Percentiles rank a stretch among this genome's conserved stretches.
phyloP scores from a whole-genome alignment of 768 basidiomycete species.

The Rhodosporidiobolus odoratus region DNA sequence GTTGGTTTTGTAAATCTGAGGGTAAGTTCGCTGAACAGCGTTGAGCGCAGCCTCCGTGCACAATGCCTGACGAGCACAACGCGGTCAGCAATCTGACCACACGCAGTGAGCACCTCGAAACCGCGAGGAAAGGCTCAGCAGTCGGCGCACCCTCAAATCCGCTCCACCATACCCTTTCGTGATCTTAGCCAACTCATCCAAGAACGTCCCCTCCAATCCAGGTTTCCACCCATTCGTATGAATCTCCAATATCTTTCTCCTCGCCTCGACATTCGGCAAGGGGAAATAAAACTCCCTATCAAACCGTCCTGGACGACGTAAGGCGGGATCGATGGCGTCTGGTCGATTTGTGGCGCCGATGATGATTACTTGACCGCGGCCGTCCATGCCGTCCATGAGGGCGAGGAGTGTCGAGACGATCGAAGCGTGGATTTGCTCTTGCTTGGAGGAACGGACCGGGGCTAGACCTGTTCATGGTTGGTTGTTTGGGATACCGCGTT shows the following conservation, averaged over 20 bases:
- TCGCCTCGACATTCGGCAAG: slow-evolving; percentile 71
- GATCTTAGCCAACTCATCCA: slow-evolving; percentile 69
- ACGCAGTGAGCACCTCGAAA: neutral
- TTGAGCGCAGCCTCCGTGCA: slow-evolving; percentile 96
- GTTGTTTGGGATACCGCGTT: neutral
- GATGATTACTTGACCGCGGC: slow-evolving; percentile 90
- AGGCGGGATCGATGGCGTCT: slow-evolving; percentile 93
- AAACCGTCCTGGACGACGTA: slow-evolving; percentile 88
- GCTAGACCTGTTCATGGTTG: slow-evolving; percentile 68
- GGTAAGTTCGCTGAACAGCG: slow-evolving; percentile 90
- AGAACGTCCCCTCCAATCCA: slow-evolving; percentile 58
- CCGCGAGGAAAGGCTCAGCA: neutral
- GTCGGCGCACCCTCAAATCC: slow-evolving; percentile 73
- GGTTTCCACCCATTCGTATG: slow-evolving; percentile 87
- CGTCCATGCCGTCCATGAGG: slow-evolving; percentile 99
- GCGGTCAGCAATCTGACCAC: neutral
- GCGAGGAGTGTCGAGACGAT: slow-evolving; percentile 94
- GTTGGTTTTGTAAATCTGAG: slow-evolving; percentile 89
- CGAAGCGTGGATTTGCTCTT: slow-evolving; percentile 97
- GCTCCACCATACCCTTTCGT: slow-evolving; percentile 99
- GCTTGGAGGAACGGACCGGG: slow-evolving; percentile 95
- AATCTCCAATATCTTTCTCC: slow-evolving; percentile 81
- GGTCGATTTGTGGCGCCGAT: slow-evolving; percentile 97
- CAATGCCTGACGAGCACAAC: slow-evolving; percentile 58
- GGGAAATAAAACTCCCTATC: slow-evolving; percentile 98